A percentile compares a stretch with the other conserved stretches of the same genome.
Conservation (phyloP, 169 alveolate species). For the Eimeria praecox region DNA sequence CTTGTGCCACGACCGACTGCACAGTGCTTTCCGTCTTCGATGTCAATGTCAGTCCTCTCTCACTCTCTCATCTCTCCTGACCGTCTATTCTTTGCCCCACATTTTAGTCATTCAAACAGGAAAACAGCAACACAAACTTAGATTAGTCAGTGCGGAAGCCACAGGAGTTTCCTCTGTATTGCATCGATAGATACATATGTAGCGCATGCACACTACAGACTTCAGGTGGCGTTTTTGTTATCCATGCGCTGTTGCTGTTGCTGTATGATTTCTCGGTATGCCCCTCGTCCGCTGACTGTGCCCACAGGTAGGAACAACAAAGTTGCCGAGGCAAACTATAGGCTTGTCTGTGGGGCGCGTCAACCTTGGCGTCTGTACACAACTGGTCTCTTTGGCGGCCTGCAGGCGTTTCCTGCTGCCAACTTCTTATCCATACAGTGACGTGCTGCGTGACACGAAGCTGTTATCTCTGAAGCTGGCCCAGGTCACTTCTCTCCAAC, state of each 20-base stretch:
- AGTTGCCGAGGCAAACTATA: slow-evolving; percentile 37
- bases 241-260: not conserved
- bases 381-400: slow-evolving; percentile 74
- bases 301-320: slow-evolving; percentile 48
- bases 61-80: not conserved
- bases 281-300: not conserved
- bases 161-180: not conserved
- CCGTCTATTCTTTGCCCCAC: not conserved
- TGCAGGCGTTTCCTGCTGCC: slow-evolving; percentile 74
- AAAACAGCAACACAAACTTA: not conserved
- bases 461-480: slow-evolving; percentile 28
- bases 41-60: slow-evolving; percentile 11
- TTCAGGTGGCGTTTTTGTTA: not conserved
- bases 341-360: slow-evolving; percentile 37
- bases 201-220: not conserved
- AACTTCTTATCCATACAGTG: slow-evolving; percentile 59
- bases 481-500: slow-evolving; percentile 65
- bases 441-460: slow-evolving; percentile 41
- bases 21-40: slow-evolving; percentile 58
- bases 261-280: not conserved
- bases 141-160: not conserved
- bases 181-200: not conserved
- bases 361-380: slow-evolving; percentile 67
- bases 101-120: not conserved
- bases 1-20: slow-evolving; percentile 58